Percentiles rank a stretch among this genome's conserved stretches.
phyloP scores from a whole-genome alignment of 192 early-diverging fungal genomes.

The Linnemannia schmuckeri region DNA sequence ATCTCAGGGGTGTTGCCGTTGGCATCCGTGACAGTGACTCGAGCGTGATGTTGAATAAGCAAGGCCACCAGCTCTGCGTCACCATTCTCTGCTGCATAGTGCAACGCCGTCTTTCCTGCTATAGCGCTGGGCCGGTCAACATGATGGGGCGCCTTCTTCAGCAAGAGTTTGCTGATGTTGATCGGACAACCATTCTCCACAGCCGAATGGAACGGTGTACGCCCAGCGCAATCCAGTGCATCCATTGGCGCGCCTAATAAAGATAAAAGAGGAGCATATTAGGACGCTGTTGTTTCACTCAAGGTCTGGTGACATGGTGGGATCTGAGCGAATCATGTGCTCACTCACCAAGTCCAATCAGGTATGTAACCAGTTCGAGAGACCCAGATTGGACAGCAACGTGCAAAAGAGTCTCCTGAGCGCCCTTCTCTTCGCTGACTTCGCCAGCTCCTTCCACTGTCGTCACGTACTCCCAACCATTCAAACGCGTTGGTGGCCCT shows the following conservation, averaged over 20 bases:
- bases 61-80: conserved; percentile 40
- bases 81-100: conserved; percentile 46
- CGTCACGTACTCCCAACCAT: conserved; percentile 49
- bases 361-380: conserved; percentile 23
- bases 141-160: conserved; percentile 42
- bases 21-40: conserved; percentile 26
- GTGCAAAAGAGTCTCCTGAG: conserved; percentile 51
- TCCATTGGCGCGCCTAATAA: conserved; percentile 46
- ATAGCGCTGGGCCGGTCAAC: conserved; percentile 31
- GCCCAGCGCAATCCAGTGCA: conserved; percentile 46
- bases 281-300: neutral
- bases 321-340: neutral
- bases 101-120: conserved; percentile 45
- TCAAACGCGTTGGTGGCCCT: conserved; percentile 22
- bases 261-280: neutral
- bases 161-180: conserved; percentile 29
- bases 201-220: conserved; percentile 47
- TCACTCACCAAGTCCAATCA: conserved; percentile 31
- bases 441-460: neutral
- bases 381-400: conserved; percentile 36
- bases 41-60: conserved; percentile 48
- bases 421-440: conserved; percentile 11
- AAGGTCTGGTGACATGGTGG: neutral
- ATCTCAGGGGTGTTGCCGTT: conserved; percentile 50
- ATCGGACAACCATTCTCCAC: conserved; percentile 20